Percentiles rank a stretch among this genome's conserved stretches.
Conservation (phyloP, 805 yeast species). For the Candida alai region DNA sequence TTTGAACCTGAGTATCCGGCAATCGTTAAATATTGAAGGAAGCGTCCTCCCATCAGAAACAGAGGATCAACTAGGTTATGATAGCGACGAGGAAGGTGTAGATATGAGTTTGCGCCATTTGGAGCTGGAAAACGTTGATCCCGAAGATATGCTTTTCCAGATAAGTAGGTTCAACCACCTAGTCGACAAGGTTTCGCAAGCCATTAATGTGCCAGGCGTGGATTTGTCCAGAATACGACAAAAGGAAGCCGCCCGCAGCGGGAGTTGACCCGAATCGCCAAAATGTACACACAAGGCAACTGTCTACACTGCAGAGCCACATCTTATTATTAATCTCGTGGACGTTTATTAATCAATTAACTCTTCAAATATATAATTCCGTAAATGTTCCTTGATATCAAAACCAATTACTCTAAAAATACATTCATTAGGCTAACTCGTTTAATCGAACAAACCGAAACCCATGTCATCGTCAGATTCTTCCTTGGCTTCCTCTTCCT, state of each 20-base stretch:
- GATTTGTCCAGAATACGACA: too few relatives aligned
- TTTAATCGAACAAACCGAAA: slow-evolving; percentile 95
- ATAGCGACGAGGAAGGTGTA: slow-evolving; percentile 8
- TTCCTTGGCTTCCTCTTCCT: slow-evolving; percentile 60
- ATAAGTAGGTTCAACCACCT: slow-evolving; percentile 10
- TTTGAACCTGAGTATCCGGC: slow-evolving; percentile 9
- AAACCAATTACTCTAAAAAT: slow-evolving; percentile 3
- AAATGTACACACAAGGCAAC: not conserved
- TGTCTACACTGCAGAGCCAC: not conserved
- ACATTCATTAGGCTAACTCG: slow-evolving; percentile 1
- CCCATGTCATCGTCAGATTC: slow-evolving; percentile 82
- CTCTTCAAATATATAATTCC: not conserved
- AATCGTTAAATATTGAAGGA: slow-evolving; percentile 4
- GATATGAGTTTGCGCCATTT: not conserved
- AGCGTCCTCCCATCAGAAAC: too few relatives aligned
- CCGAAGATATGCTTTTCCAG: slow-evolving; percentile 2
- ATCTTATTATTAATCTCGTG: not conserved
- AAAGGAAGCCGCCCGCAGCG: too few relatives aligned
- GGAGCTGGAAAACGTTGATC: not conserved
- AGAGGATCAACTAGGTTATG: slow-evolving; percentile 7
- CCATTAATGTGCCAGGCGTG: slow-evolving; percentile 7
- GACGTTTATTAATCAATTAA: slow-evolving; percentile 1
- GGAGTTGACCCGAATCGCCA: slow-evolving; percentile 1
- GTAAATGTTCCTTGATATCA: not conserved
- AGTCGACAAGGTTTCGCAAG: slow-evolving; percentile 12